phyloP scores from a whole-genome alignment of 176 grass and related monocot genomes.

The Carex myosuroides region DNA sequence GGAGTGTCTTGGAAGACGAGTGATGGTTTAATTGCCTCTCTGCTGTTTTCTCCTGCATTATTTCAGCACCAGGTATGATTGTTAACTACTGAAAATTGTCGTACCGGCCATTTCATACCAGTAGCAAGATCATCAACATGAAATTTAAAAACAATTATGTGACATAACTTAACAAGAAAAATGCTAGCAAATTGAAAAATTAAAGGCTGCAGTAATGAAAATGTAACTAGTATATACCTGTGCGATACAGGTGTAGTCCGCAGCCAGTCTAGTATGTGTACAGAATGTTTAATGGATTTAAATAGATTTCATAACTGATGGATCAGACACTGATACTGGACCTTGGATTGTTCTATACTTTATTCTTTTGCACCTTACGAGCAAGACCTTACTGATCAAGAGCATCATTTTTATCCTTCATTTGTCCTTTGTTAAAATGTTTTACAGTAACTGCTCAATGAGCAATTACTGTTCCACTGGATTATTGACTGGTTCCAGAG shows the following conservation, averaged over 20 bases:
- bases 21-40: slow-evolving; percentile 34
- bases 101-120: not conserved
- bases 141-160: not conserved
- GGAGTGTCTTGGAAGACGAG: slow-evolving; percentile 71
- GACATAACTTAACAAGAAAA: not conserved
- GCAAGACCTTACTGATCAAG: not conserved
- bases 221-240: not conserved
- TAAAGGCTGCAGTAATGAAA: not conserved
- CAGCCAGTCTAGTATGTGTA: not conserved
- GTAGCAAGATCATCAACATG: not conserved
- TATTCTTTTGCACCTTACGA: slow-evolving; percentile 1
- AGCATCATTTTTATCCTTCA: not conserved
- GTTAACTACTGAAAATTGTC: not conserved
- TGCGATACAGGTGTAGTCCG: not conserved
- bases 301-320: not conserved
- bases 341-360: not conserved
- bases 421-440: not conserved
- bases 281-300: not conserved
- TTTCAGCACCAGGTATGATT: slow-evolving; percentile 7
- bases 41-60: not conserved
- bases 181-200: not conserved
- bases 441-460: not conserved
- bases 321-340: not conserved
- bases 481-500: not conserved
- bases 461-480: not conserved